Evolutionary conservation across 116 monocot genomes (phyloP).

Genomic region (Dioscorea cayenensis): DNA sequence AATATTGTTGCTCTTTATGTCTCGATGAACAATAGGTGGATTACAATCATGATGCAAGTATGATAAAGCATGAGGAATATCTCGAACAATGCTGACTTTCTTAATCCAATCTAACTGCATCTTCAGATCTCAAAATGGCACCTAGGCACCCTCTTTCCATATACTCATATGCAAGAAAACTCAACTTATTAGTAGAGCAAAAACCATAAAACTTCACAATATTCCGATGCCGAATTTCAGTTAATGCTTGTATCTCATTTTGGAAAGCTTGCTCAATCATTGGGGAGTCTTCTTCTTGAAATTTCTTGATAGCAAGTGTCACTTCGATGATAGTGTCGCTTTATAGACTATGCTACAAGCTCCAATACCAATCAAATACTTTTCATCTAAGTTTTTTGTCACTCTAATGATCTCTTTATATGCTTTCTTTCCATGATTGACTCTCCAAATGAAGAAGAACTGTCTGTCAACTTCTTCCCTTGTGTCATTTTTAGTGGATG

Average conservation of each 20-base stretch:
- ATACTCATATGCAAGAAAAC: slow-evolving; percentile 24
- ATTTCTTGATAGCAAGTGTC: slow-evolving; percentile 22
- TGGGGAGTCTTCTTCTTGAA: slow-evolving; percentile 2
- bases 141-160: slow-evolving; percentile 23
- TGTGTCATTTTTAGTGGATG: background rate
- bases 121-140: background rate
- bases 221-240: slow-evolving; percentile 26
- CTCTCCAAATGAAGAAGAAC: slow-evolving; percentile 11
- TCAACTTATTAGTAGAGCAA: slow-evolving; percentile 12
- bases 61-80: slow-evolving; percentile 9
- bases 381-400: slow-evolving; percentile 17
- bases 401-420: slow-evolving; percentile 21
- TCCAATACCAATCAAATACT: slow-evolving; percentile 18
- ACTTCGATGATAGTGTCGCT: slow-evolving; percentile 7
- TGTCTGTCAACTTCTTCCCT: background rate
- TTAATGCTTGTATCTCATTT: slow-evolving; percentile 17
- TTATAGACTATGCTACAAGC: slow-evolving; percentile 23
- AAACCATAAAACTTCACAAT: slow-evolving; percentile 36
- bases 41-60: slow-evolving; percentile 23
- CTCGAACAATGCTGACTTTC: slow-evolving; percentile 10
- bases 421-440: slow-evolving; percentile 7
- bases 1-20: slow-evolving; percentile 14
- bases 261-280: slow-evolving; percentile 9
- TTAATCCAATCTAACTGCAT: slow-evolving; percentile 24
- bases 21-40: slow-evolving; percentile 17